Conservation (phyloP, 164 flowering plant species). For the Platanus orientalis region DNA sequence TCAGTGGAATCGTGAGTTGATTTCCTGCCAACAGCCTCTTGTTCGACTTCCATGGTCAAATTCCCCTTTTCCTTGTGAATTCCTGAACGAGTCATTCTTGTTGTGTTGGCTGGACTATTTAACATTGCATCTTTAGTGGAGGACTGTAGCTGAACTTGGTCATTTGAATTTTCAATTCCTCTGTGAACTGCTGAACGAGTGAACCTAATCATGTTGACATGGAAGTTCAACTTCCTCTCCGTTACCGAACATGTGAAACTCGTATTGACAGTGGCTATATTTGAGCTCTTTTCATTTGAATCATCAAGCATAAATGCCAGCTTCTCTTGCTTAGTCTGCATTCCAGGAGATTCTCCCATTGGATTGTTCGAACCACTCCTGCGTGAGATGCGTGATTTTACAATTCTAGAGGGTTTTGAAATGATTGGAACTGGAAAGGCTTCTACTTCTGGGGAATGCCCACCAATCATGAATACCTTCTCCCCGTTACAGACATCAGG, state of each 20-base stretch:
- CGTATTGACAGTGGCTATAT: no score
- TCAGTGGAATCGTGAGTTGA: slow-evolving; percentile 5
- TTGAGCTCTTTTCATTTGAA: no score
- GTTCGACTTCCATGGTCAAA: background rate
- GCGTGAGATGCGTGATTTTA: no score
- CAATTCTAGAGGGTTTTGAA: no score
- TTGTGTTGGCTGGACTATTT: background rate
- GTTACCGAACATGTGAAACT: background rate
- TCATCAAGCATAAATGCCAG: no score
- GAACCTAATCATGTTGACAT: slow-evolving; percentile 7
- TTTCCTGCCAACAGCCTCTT: slow-evolving; percentile 6
- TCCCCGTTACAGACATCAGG: no score
- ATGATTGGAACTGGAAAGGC: no score
- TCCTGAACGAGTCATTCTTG: slow-evolving; percentile 15
- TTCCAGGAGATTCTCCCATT: no score
- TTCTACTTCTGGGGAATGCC: no score
- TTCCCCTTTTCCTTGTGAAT: slow-evolving; percentile 1
- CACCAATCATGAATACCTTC: no score
- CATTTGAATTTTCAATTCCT: background rate
- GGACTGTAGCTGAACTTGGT: background rate
- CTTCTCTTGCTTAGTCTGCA: no score
- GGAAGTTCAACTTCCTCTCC: background rate
- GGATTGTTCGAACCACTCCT: no score
- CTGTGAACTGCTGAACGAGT: slow-evolving; percentile 7
- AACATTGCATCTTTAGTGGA: background rate